phyloP scores from a whole-genome alignment of 768 basidiomycete genomes.

The Nidularia pulvinata region DNA sequence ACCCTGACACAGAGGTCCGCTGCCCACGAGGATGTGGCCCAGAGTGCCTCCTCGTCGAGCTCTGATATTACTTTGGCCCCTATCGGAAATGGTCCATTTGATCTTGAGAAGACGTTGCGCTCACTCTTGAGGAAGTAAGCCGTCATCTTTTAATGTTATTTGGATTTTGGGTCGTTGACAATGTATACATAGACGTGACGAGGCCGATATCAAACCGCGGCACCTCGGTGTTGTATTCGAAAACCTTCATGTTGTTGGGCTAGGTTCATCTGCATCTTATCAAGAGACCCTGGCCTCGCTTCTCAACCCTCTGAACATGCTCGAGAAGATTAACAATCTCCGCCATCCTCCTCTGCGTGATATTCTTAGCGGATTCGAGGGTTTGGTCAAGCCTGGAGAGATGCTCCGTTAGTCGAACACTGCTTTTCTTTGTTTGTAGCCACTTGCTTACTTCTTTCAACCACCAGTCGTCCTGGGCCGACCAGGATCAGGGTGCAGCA shows the following conservation, averaged over 20 bases:
- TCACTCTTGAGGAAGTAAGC: conserved; percentile 26
- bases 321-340: conserved; percentile 40
- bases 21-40: not conserved
- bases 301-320: conserved; percentile 47
- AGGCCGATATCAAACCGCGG: conserved; percentile 45
- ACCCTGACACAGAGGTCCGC: conserved; percentile 30
- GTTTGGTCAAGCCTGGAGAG: conserved; percentile 66
- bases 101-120: conserved; percentile 32
- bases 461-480: conserved; percentile 76
- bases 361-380: conserved; percentile 66
- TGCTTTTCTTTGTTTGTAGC: too few relatives aligned
- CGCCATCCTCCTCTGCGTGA: conserved; percentile 67
- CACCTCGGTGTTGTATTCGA: conserved; percentile 64
- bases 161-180: conserved; percentile 5
- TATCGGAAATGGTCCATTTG: conserved; percentile 22
- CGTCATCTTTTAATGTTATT: not conserved
- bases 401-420: conserved; percentile 64
- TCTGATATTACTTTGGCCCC: not conserved
- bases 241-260: conserved; percentile 59
- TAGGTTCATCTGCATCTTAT: conserved; percentile 51
- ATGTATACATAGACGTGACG: conserved; percentile 33
- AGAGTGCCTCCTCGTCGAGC: conserved; percentile 15
- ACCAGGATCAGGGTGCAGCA: conserved; percentile 84
- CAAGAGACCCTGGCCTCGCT: conserved; percentile 62
- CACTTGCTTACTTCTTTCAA: too few relatives aligned